phyloP scores from a whole-genome alignment of 1,284 basidiomycete genomes.

The Austroboletus niveus region DNA sequence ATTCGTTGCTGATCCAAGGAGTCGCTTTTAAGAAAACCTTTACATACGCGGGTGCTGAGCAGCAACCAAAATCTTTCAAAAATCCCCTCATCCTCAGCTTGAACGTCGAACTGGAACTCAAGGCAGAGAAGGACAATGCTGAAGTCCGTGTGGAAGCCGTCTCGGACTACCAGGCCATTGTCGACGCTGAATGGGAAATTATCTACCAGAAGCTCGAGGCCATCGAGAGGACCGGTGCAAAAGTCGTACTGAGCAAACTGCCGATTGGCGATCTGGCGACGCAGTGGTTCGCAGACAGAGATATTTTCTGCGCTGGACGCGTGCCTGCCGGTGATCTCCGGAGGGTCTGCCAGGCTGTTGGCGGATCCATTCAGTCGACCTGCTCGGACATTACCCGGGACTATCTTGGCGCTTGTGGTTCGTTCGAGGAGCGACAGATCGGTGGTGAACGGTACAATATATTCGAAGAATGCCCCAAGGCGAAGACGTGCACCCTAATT shows the following conservation, averaged over 20 bases:
- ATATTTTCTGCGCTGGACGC: constrained; percentile 99
- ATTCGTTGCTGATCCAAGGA: constrained; percentile 85
- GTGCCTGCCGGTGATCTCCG: constrained; percentile 91
- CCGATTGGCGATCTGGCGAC: constrained; percentile 99
- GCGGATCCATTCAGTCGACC: constrained; percentile 93
- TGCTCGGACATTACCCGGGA: constrained; percentile 89
- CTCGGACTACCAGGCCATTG: constrained; percentile 97
- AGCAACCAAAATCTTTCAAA: constrained; percentile 94
- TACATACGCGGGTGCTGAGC: constrained; percentile 98
- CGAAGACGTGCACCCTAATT: constrained; percentile 97
- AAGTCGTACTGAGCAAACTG: constrained; percentile 96
- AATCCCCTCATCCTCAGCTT: constrained; percentile 91
- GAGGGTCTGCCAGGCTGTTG: constrained; percentile 94
- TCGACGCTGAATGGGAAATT: constrained; percentile 99
- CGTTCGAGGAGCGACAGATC: constrained; percentile 94
- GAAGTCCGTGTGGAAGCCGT: constrained; percentile 97
- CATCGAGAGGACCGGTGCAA: constrained; percentile 95
- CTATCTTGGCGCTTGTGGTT: constrained; percentile 90
- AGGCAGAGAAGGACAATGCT: constrained; percentile 99
- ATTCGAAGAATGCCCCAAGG: constrained; percentile 90
- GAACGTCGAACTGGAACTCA: constrained; percentile 98
- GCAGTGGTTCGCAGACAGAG: constrained; percentile 98
- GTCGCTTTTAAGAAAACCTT: constrained; percentile 99
- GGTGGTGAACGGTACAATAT: constrained; percentile 98
- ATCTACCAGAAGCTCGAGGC: constrained; percentile 98